phyloP scores from a whole-genome alignment of 495 filamentous ascomycete species.

The Penicillium taxi region DNA sequence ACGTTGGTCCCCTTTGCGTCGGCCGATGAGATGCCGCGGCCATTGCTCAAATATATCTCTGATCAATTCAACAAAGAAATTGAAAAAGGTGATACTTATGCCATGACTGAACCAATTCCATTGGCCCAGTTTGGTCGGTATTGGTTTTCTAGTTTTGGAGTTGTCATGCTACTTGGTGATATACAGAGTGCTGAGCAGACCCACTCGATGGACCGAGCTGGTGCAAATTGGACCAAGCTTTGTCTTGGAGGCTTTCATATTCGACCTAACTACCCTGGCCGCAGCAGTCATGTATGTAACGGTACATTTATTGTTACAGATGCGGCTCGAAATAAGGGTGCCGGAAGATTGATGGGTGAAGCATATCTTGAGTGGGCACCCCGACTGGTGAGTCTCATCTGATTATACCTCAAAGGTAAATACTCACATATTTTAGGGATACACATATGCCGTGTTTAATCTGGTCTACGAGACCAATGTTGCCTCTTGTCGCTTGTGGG shows the following conservation, averaged over 20 bases:
- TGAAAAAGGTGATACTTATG: constrained; percentile 92
- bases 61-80: constrained; percentile 91
- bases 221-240: constrained; percentile 71
- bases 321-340: constrained; percentile 79
- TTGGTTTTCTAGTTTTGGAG: constrained; percentile 94
- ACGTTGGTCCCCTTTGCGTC: constrained; percentile 84
- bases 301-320: constrained; percentile 92
- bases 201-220: constrained; percentile 42
- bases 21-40: constrained; percentile 61
- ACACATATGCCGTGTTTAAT: constrained; percentile 96
- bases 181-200: constrained; percentile 59
- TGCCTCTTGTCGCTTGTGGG: constrained; percentile 92
- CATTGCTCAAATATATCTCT: constrained; percentile 70
- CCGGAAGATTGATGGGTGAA: constrained; percentile 90
- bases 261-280: constrained; percentile 94
- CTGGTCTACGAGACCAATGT: constrained; percentile 97
- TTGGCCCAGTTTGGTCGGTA: constrained; percentile 72
- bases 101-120: constrained; percentile 75
- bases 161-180: constrained; percentile 85
- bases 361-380: constrained; percentile 92
- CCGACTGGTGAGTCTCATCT: constrained; percentile 52
- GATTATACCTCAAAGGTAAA: background rate
- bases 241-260: constrained; percentile 95
- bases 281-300: constrained; percentile 94
- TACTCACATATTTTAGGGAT: constrained; percentile 54